Base-by-base conservation (phyloP, 805 yeast species). In the Candida berthetii region DNA sequence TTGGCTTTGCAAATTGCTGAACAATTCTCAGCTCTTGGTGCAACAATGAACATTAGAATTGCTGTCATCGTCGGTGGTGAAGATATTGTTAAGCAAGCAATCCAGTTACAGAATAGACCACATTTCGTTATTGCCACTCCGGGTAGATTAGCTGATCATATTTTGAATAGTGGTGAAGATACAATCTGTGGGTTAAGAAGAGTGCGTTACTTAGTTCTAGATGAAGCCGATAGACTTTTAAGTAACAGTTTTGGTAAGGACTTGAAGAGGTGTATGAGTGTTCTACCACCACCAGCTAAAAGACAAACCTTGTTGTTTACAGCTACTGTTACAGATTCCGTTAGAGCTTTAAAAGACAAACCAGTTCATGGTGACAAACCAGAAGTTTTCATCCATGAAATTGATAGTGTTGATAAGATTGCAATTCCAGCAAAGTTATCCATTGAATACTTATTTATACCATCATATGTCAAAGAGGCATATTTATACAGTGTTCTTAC, bases 101-200 rank as follows among this genome's bases (percentile, higher is more conserved):
- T 90, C 24, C 82, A 80, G 53, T 69, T 93, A 31, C 91, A 86
- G 57, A 76, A 74, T 39, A 78, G 80, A 52, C 99, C 99, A 0
- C 98, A 93, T 65, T 85, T 93, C 53, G 88, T 93, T 22, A 83
- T 93, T 47, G 99, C 99, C 2, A 93, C 99, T 0, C 99, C 99
- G 0, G 99, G 99, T 14, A 72, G 99, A 56, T 66, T 93, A 45
- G 98, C 98, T 0, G 96, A 88, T 58, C 97, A 91, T 62, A 81
- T 93, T 16, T 62, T 82, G 46, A 78, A 81, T 53, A 85, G 93
- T 58, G 96, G 96, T 15, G 95, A 85, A 43, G 97, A 93, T 46
- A 85, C 95, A 4, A 70, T 84, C 0, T 69, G 77, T 31, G 96
- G 96, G 0, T 66, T 93, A 38, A 78, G 82, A 51, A 71, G 95